Evolutionary conservation across 2,329 filamentous ascomycete species (phyloP), one percentile per base, ranked within the genome.

Genomic region (Dothiorella sarmentorum): DNA sequence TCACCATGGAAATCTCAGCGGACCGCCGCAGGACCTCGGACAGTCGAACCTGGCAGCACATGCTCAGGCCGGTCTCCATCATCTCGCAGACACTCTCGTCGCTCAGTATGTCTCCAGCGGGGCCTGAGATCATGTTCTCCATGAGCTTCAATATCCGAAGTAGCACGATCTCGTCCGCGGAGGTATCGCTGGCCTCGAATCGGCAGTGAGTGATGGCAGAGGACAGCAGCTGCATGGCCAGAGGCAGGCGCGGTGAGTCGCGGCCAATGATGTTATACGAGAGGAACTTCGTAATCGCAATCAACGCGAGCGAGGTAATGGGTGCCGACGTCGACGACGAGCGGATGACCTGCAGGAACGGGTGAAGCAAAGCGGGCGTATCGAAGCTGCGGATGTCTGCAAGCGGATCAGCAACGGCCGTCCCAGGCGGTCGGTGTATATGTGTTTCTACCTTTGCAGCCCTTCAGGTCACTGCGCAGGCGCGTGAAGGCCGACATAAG

Each of bases 81-180:
- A 99, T 97, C 72, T 97, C 91, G 71, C 95, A 99, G 10, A 99
- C 91, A 69, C 93, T 97, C 76, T 97, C 93, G 68, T 99, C 94
- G 60, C 93, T 95, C n/a, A 99, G 79, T 10, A 97, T 85, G 64
- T 95, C 88, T 35, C 94, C 94, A 27, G 93, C 91, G 0, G 92
- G 90, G 0, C 94, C 90, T 15, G 92, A 95, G 67, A 99, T 87
- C 89, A 99, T 97, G 68, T 91, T 90, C 74, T 99, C 94, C 94
- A 99, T 99, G 45, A 99, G 82, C 70, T 96, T 94, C 61, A 99
- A 75, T 67, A 99, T 97, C 76, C 95, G 88, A 58, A 97, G 79
- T 57, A 97, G 82, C 13, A 99, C 95, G 56, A 97, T 91, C 74
- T 99, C 94, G 69, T 97, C 94, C 61, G 95, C 91, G 0, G 92